Percentiles rank a stretch among this genome's conserved stretches.
These are phyloP conservation scores for Torrubiellomyces zombiae DNA, from an alignment of 2,329 filamentous ascomycete species.

Conservation along the genomic window DNA sequence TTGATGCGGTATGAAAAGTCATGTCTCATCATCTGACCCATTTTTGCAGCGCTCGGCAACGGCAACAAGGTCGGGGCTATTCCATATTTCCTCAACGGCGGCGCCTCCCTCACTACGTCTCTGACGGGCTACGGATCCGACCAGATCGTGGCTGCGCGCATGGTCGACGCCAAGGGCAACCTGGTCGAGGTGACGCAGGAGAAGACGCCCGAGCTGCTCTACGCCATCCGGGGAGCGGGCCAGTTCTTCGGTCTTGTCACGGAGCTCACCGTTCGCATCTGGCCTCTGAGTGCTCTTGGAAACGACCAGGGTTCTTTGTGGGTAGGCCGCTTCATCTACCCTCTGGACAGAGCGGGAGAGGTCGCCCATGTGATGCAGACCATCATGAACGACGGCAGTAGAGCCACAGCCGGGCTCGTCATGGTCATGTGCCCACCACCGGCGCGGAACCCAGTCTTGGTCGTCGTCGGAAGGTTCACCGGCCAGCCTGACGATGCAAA, in stretches of 20 bases:
- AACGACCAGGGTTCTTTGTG: background rate
- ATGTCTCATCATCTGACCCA: no score
- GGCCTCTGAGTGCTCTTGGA: background rate
- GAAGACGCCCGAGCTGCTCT: background rate
- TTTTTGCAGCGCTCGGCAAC: background rate
- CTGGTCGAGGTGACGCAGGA: background rate
- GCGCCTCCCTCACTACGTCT: background rate
- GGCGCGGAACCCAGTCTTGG: no score
- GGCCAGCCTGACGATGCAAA: no score
- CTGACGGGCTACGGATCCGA: background rate
- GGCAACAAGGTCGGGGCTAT: background rate
- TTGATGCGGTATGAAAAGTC: no score
- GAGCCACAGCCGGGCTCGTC: background rate
- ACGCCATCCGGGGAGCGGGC: background rate
- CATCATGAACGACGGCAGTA: background rate
- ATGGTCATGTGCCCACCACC: no score
- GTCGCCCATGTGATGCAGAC: conserved; percentile 1
- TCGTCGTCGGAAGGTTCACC: no score
- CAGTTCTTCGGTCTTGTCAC: background rate
- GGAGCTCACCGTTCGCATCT: conserved; percentile 1
- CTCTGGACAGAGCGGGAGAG: no score
- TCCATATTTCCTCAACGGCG: background rate
- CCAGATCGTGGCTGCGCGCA: background rate
- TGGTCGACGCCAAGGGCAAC: background rate
- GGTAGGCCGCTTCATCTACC: background rate